Base-by-base conservation (phyloP, 192 early-diverging fungal genomes). In the Chytriomyces sp. region DNA sequence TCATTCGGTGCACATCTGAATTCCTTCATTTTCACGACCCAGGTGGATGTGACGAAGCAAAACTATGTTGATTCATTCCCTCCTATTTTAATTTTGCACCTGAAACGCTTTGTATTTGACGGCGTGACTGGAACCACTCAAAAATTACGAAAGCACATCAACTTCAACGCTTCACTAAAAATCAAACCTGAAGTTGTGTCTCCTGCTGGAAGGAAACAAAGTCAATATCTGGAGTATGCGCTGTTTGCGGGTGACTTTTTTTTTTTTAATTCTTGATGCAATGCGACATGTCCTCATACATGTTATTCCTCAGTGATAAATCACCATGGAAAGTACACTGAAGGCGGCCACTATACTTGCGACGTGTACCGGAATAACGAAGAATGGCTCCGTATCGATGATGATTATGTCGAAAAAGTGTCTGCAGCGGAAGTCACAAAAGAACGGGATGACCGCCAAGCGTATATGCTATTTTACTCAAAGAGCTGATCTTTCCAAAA, bases 331-430 rank as follows among this genome's bases (percentile, higher is more conserved):
- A 81, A 82, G 59, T 85, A 86, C 20, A 92, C 95, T 18, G 91
- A 86, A 13, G 96, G 95, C 43, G 98, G 98, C 7, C 98, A 99
- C 77, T 99, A 99, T 82, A 99, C 98, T 2, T 96, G 94, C 85
- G 94, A 97, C 84, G 86, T 99, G 6, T 74, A 86, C 67, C 85
- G 92, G 64, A 81, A 87, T 48, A 86, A 91, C 71, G 82, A 80
- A 24, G 80, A 80, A 61, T 99, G 98, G 98, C 88, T 96, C 63
- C 92, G 91, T 53, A 91, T 98, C 57, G 97, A 99, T 80, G 98
- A 99, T 79, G 91, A 91, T 18, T 88, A 85, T 45, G 93, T 99
- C 57, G 81, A 79, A 10, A 72, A 74, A 43, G 82, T 90, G 24
- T 65, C 81, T 18, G 88, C 82, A 44, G 78, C 80, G 16, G 90